phyloP scores from a whole-genome alignment of 306 rosid genomes.

The Neltuma alba region DNA sequence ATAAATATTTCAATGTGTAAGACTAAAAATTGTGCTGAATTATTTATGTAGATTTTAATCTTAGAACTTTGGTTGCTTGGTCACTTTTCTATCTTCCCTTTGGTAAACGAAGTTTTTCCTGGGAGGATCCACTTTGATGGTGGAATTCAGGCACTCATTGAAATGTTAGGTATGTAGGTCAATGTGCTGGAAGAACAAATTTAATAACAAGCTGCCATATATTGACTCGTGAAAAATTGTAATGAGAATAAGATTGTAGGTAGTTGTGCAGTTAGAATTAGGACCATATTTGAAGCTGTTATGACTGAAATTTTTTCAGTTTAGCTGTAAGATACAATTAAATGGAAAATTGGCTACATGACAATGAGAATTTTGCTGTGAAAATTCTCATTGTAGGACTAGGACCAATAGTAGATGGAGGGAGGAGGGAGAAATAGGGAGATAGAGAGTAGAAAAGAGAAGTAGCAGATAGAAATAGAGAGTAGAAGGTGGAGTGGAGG shows the following conservation, averaged over 20 bases:
- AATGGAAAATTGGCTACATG: not conserved
- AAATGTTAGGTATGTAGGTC: constrained; percentile 27
- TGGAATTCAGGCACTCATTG: not conserved
- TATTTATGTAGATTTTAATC: not conserved
- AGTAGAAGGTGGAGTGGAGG: not conserved
- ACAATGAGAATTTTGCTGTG: not conserved
- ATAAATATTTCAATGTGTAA: not conserved
- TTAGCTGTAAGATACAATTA: not conserved
- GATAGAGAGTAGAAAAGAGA: not conserved
- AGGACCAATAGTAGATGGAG: not conserved
- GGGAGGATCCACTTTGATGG: constrained; percentile 11
- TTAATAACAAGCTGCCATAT: not conserved
- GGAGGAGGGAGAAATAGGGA: not conserved
- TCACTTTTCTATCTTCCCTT: not conserved
- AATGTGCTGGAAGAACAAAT: constrained; percentile 2
- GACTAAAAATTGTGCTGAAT: constrained; percentile 1
- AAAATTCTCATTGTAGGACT: not conserved
- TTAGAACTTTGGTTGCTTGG: not conserved
- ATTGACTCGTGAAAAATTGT: constrained; percentile 16
- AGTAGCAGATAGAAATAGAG: not conserved
- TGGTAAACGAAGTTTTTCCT: constrained; percentile 6
- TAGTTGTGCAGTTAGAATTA: constrained; percentile 21
- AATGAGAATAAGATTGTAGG: not conserved
- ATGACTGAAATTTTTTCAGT: constrained; percentile 4
- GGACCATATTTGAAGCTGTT: not conserved